Conservation (phyloP, 345 rosid genomes). For the Eucalyptus caleyi region DNA sequence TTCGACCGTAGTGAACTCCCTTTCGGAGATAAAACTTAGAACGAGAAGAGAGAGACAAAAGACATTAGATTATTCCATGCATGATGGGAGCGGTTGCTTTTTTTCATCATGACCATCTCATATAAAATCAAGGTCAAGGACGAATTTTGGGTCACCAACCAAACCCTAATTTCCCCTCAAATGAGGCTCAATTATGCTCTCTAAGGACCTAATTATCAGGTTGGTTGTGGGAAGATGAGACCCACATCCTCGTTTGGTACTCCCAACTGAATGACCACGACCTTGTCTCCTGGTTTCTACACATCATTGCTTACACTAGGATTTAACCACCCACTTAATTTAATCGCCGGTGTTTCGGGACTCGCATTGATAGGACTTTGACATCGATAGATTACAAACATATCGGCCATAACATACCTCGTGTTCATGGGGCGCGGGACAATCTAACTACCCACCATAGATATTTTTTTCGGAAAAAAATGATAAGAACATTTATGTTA, state of each 20-base stretch:
- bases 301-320: neutral
- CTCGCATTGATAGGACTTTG: neutral
- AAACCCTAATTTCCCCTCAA: neutral
- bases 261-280: neutral
- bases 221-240: neutral
- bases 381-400: neutral
- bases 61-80: neutral
- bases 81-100: neutral
- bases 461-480: neutral
- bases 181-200: neutral
- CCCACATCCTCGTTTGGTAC: neutral
- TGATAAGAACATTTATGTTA: neutral
- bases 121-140: neutral
- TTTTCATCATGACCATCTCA: neutral
- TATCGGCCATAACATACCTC: neutral
- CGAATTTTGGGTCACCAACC: neutral
- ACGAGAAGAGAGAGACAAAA: neutral
- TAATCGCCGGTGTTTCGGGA: neutral
- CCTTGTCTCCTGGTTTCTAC: neutral
- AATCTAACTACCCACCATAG: neutral
- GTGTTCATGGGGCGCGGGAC: neutral
- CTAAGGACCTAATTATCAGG: neutral
- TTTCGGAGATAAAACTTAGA: neutral
- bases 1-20: neutral
- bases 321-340: neutral